These are phyloP conservation scores for Graphilbum fragrans DNA, from an alignment of 2,329 filamentous ascomycete genomes.

Conservation along the genomic window DNA sequence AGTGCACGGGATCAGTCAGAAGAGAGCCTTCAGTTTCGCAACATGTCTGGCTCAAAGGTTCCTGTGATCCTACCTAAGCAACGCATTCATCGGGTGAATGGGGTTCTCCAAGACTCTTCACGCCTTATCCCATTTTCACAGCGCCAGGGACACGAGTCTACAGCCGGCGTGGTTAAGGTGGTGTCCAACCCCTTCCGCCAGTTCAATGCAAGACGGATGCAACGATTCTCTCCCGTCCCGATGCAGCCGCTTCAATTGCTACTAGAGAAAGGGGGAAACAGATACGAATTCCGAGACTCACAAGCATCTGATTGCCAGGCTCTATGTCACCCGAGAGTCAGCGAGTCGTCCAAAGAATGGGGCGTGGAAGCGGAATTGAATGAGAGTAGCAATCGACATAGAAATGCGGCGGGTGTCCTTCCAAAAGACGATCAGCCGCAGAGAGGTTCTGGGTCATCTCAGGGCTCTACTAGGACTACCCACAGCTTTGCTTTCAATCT, in stretches of 20 bases:
- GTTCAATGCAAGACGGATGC: background rate
- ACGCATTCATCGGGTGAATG: constrained; percentile 19
- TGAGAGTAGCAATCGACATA: too few species aligned
- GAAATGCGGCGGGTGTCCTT: background rate
- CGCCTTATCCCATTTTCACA: constrained; percentile 7
- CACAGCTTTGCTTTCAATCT: constrained; percentile 18
- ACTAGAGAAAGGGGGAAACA: constrained; percentile 1
- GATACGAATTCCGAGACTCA: constrained; percentile 9
- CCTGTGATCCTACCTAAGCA: constrained; percentile 18
- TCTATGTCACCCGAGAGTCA: background rate
- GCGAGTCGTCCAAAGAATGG: background rate
- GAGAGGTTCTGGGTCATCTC: constrained; percentile 7
- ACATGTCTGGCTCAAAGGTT: constrained; percentile 12
- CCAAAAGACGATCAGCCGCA: background rate
- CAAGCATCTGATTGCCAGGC: constrained; percentile 1
- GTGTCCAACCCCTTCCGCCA: constrained; percentile 9
- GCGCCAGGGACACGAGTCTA: constrained; percentile 1
- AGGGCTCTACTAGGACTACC: constrained; percentile 6
- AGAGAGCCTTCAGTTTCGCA: constrained; percentile 8
- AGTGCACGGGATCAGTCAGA: constrained; percentile 6
- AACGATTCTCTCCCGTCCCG: constrained; percentile 5
- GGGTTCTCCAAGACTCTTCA: constrained; percentile 13
- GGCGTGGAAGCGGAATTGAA: background rate
- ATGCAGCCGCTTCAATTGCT: background rate
- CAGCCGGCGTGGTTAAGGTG: constrained; percentile 1